phyloP scores from a whole-genome alignment of 2,329 filamentous ascomycete species.

The Colletotrichum kahawae region DNA sequence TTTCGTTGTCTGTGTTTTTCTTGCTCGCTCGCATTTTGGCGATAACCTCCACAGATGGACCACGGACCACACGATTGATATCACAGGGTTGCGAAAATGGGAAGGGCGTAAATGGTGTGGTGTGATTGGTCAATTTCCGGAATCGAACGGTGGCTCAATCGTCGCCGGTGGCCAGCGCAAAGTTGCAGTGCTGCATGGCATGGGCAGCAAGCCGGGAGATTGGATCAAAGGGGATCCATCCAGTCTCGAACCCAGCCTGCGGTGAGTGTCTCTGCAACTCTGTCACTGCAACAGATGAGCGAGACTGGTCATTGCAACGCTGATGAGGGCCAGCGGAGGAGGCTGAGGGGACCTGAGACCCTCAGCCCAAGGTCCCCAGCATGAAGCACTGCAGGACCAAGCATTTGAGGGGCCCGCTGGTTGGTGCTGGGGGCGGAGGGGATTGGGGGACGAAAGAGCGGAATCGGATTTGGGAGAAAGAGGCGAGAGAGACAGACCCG shows the following conservation, averaged over 20 bases:
- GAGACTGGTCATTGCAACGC: neutral
- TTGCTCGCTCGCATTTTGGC: neutral
- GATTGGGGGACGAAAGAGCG: neutral
- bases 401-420: neutral
- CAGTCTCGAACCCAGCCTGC: neutral
- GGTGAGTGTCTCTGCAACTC: neutral
- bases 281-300: neutral
- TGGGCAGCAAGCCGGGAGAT: neutral
- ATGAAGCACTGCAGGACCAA: neutral
- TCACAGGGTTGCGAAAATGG: neutral
- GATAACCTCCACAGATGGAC: conserved; percentile 11
- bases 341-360: neutral
- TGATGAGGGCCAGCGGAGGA: neutral
- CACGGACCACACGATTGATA: conserved; percentile 7
- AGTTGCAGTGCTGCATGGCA: neutral
- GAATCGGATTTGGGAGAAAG: neutral
- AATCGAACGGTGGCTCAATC: neutral
- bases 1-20: neutral
- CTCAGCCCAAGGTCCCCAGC: neutral
- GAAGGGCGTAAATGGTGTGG: neutral
- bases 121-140: conserved; percentile 16
- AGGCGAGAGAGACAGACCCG: neutral
- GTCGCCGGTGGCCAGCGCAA: neutral
- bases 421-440: conserved; percentile 2
- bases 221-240: neutral